Conservation (phyloP, 306 rosid species). For the Acacia crassicarpa region DNA sequence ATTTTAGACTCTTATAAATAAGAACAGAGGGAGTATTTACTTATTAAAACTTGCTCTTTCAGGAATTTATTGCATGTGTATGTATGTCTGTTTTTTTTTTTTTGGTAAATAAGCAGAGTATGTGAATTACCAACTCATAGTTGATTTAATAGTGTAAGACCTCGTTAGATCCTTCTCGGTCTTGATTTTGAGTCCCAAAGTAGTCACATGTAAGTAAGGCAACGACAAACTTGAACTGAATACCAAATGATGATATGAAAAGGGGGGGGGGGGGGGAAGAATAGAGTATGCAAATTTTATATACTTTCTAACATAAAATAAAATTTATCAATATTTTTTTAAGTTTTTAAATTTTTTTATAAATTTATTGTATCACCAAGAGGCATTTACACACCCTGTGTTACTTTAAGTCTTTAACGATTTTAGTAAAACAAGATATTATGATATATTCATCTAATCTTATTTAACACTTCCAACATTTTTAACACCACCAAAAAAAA, state of each 20-base stretch:
- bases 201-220: fast-evolving
- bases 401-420: not conserved
- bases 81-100: too few species aligned
- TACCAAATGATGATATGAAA: too few species aligned
- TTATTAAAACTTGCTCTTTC: not conserved
- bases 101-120: not conserved
- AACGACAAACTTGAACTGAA: too few species aligned
- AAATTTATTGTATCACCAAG: not conserved
- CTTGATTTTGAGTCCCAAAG: too few species aligned
- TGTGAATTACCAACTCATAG: too few species aligned
- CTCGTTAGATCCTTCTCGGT: too few species aligned
- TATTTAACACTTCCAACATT: too few species aligned
- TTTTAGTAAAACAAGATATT: not conserved
- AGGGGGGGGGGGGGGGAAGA: too few species aligned
- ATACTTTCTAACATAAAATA: not conserved
- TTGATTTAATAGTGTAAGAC: too few species aligned
- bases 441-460: not conserved
- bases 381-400: not conserved
- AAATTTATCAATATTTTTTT: not conserved
- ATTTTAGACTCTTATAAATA: too few species aligned
- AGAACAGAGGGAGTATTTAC: too few species aligned
- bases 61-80: not conserved
- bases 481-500: too few species aligned
- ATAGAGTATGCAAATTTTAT: not conserved
- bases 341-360: not conserved